Evolutionary conservation across 2,329 filamentous ascomycete species (phyloP).

Genomic region (Thyridium curvatum): DNA sequence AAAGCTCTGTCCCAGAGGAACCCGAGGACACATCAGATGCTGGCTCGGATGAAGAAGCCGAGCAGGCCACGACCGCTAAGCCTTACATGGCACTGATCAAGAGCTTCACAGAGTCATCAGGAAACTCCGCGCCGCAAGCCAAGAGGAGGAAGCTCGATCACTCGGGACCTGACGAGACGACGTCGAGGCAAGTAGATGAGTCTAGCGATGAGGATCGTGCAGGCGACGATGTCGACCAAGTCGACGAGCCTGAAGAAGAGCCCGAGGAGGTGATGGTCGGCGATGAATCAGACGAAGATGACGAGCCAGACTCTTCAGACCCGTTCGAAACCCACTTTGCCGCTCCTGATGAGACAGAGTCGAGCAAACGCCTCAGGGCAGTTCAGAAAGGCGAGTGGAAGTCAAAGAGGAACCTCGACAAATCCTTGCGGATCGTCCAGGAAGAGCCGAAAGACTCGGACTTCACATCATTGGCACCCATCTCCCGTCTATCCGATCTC

Average conservation of each 20-base stretch:
- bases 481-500: slow-evolving; percentile 36
- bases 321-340: slow-evolving; percentile 80
- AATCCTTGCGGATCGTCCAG: slow-evolving; percentile 38
- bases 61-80: slow-evolving; percentile 32
- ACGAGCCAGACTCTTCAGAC: slow-evolving; percentile 46
- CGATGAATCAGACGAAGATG: slow-evolving; percentile 36
- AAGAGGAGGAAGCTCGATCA: slow-evolving; percentile 54
- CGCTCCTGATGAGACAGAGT: slow-evolving; percentile 53
- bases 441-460: slow-evolving; percentile 24
- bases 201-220: slow-evolving; percentile 20
- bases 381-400: slow-evolving; percentile 45
- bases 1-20: slow-evolving; percentile 11
- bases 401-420: slow-evolving; percentile 37
- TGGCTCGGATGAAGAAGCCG: slow-evolving; percentile 39
- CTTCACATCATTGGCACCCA: slow-evolving; percentile 23
- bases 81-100: slow-evolving; percentile 55
- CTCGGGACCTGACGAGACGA: slow-evolving; percentile 11
- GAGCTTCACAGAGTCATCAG: slow-evolving; percentile 41
- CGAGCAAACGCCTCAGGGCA: slow-evolving; percentile 47
- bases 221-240: slow-evolving; percentile 32
- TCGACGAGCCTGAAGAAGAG: slow-evolving; percentile 44
- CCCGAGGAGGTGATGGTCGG: slow-evolving; percentile 24
- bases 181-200: slow-evolving; percentile 13
- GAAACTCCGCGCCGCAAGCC: slow-evolving; percentile 26
- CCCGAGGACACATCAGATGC: slow-evolving; percentile 28